Evolutionary conservation across 75 land plant species (phyloP), one percentile per base, ranked within the genome.

Genomic region (Gnetum montanum): DNA sequence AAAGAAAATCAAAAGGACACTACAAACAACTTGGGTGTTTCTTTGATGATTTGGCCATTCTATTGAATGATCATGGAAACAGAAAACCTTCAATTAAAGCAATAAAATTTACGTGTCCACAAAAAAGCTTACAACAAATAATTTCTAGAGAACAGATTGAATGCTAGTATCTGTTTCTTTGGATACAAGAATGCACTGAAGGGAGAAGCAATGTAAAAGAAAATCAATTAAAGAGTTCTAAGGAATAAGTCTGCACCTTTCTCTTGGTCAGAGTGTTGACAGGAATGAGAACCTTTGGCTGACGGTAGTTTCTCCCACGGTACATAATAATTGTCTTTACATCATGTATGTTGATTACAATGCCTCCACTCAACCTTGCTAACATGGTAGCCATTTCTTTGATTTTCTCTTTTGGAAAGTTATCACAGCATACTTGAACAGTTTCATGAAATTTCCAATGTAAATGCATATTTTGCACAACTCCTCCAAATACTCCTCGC

Each of bases 361-460:
- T 85, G 26, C 98, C 96, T 57, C 98, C 96, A 68, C 96, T 94
- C 33, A 94, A 74, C 69, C 94, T 77, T 53, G 86, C 91, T 31
- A 94, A 77, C 81, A 85, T 71, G 12, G 76, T 69, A 20, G 88
- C 96, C 91, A 94, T 81, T 38, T 80, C 90, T 61, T 70, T 80
- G 28, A 94, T 85, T 51, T 82, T 83, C 61, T 89, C 95, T 59
- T 85, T 85, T 6, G 91, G 88, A 45, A 85, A 85, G 29, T 75
- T 89, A 49, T 89, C 84, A 70, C 86, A 85, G 57, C 78, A 84
- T 34, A 94, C 77, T 73, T 86, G 98, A 38, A 89, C 90, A 29
- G 98, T 94, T 64, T 94, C 96, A 67, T 94, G 96, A 54, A 82
- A 85, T 74, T 94, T 94, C 96, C 91, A 94, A 54, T 94, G 99